Evolutionary conservation across 139 green algal species (phyloP), one percentile per base, ranked within the genome.

Genomic region (Chlamydomonas schloesseri): DNA sequence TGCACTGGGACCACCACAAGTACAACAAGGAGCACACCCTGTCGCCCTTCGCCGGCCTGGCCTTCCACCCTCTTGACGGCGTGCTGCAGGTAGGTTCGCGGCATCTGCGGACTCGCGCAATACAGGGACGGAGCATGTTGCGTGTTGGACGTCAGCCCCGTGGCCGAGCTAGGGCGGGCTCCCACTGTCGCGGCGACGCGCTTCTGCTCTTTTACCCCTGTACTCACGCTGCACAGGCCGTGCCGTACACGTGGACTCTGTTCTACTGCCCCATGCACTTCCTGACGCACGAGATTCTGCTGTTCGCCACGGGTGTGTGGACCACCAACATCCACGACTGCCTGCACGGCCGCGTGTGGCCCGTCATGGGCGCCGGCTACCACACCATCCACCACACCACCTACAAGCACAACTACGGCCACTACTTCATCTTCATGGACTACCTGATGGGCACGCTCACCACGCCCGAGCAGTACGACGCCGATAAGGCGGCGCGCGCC

Each of bases 11-110:
- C 36, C 97, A 99, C 91, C 97, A 99, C 90, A 98, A 97, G 78
- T 99, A 99, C 95, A 99, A 99, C 95, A 99, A 99, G 94, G 96
- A 99, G 90, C 92, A 99, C 93, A 98, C 95, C 31, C 91, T 99
- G 70, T 98, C 93, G 29, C 97, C 97, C 34, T 99, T 99, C 91
- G 97, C 97, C 9, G 97, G 97, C 20, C 91, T 99, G 60, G 97
- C 97, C 46, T 99, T 99, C 94, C 87, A 99, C 84, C 95, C 97
- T 1, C 50, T 98, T 11, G 95, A 98, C 88, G 95, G 95, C 86
- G 96, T 97, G 74, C 69, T 96, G 31, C 87, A 87, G 77, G 65
- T 71, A 17, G 14, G 60, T 6, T 6, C 6, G 21, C 18, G 21
- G 20, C 23, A 17, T n/a, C 14, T 68, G 21, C 18, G 20, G 60